phyloP scores from a whole-genome alignment of 2,329 filamentous ascomycete genomes.

The Trichoderma asperellum region DNA sequence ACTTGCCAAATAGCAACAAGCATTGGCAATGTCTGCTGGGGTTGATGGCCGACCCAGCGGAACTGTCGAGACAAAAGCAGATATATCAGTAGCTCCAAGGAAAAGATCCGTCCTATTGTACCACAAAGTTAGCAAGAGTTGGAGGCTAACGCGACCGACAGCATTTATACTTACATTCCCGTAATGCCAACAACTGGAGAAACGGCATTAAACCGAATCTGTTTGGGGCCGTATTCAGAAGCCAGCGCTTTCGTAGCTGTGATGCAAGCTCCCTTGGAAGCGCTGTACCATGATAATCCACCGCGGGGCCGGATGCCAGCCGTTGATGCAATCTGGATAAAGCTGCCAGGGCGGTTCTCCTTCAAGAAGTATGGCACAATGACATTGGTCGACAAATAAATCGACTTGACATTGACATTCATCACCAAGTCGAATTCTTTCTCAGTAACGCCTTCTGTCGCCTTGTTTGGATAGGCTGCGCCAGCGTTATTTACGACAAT shows the following conservation, averaged over 20 bases:
- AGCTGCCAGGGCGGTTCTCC: conserved; percentile 59
- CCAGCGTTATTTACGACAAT: conserved; percentile 66
- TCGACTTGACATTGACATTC: conserved; percentile 69
- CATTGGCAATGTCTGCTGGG: conserved; percentile 70
- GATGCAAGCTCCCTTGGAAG: conserved; percentile 67
- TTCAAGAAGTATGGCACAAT: conserved; percentile 64
- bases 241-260: conserved; percentile 64
- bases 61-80: conserved; percentile 56
- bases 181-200: conserved; percentile 71
- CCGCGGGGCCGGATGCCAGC: conserved; percentile 63
- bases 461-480: conserved; percentile 62
- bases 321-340: conserved; percentile 69
- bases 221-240: conserved; percentile 71
- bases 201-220: conserved; percentile 74
- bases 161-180: conserved; percentile 51
- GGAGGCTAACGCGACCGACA: background rate
- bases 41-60: conserved; percentile 59
- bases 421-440: conserved; percentile 69
- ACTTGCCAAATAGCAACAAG: conserved; percentile 69
- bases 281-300: conserved; percentile 71
- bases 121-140: background rate
- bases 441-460: conserved; percentile 66
- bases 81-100: conserved; percentile 61
- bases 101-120: conserved; percentile 50
- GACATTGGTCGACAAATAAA: conserved; percentile 64